A percentile compares a stretch with the other conserved stretches of the same genome.
Evolutionary conservation across 2,329 filamentous ascomycete species (phyloP).

Genomic region (Fusarium tjaetaba): DNA sequence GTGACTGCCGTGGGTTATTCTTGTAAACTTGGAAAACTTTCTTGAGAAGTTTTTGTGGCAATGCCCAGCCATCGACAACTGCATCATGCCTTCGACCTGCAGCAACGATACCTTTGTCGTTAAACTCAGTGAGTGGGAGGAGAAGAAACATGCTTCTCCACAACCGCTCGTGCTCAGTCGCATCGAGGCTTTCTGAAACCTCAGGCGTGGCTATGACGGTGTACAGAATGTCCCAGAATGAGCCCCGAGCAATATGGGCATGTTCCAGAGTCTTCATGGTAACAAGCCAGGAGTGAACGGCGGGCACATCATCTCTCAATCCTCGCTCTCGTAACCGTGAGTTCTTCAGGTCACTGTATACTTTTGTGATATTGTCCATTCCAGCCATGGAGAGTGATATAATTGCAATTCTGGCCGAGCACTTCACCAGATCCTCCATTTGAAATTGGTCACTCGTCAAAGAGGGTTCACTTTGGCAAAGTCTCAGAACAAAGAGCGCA

Average conservation of each 20-base stretch:
- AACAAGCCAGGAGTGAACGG: conserved; percentile 67
- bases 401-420: conserved; percentile 52
- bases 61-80: conserved; percentile 65
- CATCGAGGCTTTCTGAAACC: conserved; percentile 52
- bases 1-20: conserved; percentile 62
- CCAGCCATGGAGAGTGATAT: conserved; percentile 55
- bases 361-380: conserved; percentile 53
- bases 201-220: conserved; percentile 52
- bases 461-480: conserved; percentile 53
- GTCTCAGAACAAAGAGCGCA: conserved; percentile 51
- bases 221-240: conserved; percentile 70
- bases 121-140: conserved; percentile 69
- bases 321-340: conserved; percentile 60
- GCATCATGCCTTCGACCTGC: conserved; percentile 45
- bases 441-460: conserved; percentile 52
- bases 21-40: conserved; percentile 68
- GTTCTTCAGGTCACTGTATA: conserved; percentile 61
- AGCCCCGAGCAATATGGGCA: conserved; percentile 59
- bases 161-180: conserved; percentile 60
- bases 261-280: conserved; percentile 64
- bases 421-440: conserved; percentile 61
- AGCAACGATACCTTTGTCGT: conserved; percentile 61
- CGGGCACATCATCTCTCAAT: conserved; percentile 57
- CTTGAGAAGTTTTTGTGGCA: conserved; percentile 67
- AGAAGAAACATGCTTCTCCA: conserved; percentile 70